phyloP scores from a whole-genome alignment of 148 eudicot genomes.

The Silene conica region DNA sequence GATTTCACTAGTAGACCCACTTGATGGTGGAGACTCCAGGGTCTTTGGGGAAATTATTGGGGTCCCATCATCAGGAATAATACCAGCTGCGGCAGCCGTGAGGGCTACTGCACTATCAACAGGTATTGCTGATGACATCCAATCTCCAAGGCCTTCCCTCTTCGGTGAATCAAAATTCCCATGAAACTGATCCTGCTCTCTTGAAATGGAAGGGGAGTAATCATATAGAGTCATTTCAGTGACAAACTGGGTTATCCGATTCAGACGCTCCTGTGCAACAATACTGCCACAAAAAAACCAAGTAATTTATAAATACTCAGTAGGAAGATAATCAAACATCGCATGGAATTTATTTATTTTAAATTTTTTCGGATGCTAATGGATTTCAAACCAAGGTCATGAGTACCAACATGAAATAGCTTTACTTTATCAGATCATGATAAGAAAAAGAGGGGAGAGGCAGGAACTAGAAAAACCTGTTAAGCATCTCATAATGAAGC shows the following conservation, averaged over 20 bases:
- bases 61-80: slow-evolving; percentile 52
- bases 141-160: slow-evolving; percentile 35
- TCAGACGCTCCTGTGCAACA: slow-evolving; percentile 85
- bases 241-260: slow-evolving; percentile 78
- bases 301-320: slow-evolving; percentile 16
- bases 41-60: slow-evolving; percentile 44
- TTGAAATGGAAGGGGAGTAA: slow-evolving; percentile 35
- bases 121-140: slow-evolving; percentile 83
- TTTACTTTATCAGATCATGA: background rate
- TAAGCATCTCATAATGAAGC: slow-evolving; percentile 88
- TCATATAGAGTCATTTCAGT: slow-evolving; percentile 58
- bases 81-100: slow-evolving; percentile 80
- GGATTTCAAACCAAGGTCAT: too few relatives aligned
- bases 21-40: slow-evolving; percentile 53
- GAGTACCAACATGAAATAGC: background rate
- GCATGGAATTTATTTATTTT: background rate
- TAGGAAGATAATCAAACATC: background rate
- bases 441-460: background rate
- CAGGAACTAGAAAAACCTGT: slow-evolving; percentile 45
- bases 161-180: slow-evolving; percentile 38
- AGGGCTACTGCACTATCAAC: slow-evolving; percentile 68
- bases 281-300: slow-evolving; percentile 55
- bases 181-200: slow-evolving; percentile 33
- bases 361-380: background rate
- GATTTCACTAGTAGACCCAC: slow-evolving; percentile 54